A percentile compares a stretch with the other conserved stretches of the same genome.
Evolutionary conservation across 2,329 filamentous ascomycete genomes (phyloP).

Genomic region (Chrysoporthe puriensis): DNA sequence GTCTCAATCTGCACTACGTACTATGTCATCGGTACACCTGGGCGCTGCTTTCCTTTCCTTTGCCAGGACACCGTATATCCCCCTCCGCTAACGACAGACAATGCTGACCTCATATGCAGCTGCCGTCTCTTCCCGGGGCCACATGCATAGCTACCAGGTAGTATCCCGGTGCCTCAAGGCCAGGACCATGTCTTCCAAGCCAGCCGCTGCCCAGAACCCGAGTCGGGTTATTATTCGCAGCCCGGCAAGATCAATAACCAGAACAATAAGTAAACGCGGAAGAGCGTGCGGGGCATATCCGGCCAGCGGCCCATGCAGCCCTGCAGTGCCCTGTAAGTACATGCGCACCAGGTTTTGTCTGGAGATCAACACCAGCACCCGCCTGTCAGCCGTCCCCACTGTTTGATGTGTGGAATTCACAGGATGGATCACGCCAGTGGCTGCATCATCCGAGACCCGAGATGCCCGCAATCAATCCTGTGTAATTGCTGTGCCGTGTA

Average conservation of each 20-base stretch:
- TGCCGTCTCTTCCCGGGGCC: not conserved
- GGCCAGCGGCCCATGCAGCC: not conserved
- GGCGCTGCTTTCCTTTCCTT: no score
- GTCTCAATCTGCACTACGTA: not conserved
- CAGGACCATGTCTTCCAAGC: not conserved
- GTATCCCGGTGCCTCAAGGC: not conserved
- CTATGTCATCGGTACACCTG: not conserved
- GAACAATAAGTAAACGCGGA: no score
- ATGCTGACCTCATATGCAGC: not conserved
- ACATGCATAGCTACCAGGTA: not conserved
- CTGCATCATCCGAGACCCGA: no score
- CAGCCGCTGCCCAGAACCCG: not conserved
- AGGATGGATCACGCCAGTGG: no score
- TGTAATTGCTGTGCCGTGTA: not conserved
- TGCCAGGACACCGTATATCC: no score
- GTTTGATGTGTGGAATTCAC: no score
- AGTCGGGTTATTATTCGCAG: no score
- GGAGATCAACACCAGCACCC: not conserved
- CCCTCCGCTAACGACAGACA: no score
- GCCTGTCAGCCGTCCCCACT: not conserved
- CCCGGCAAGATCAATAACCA: no score
- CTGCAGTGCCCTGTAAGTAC: not conserved
- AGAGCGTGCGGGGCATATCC: not conserved
- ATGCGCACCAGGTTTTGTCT: not conserved
- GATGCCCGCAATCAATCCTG: no score